These are phyloP conservation scores for Pichia sp. DNA, from an alignment of 1,139 yeast species.

Conservation along the genomic window DNA sequence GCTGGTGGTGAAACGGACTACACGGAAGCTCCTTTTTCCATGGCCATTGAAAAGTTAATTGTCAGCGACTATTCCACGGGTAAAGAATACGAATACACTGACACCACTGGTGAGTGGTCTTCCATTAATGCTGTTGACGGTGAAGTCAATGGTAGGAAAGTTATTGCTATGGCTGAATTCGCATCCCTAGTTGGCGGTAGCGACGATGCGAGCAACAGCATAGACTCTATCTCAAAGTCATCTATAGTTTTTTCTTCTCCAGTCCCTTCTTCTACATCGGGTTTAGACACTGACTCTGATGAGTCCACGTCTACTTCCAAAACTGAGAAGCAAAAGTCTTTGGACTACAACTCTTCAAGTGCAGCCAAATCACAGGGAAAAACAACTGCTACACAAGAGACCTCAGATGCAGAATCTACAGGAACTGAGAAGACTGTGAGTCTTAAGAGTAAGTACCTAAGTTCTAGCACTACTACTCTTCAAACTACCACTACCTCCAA, in stretches of 20 bases:
- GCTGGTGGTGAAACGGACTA: constrained; percentile 55
- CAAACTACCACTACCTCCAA: neutral
- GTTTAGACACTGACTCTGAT: neutral
- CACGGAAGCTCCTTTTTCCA: constrained; percentile 49
- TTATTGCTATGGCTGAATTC: constrained; percentile 49
- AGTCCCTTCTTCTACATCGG: constrained; percentile 1
- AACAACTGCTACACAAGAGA: neutral
- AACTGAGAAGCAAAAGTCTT: neutral
- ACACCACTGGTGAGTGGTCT: constrained; percentile 60
- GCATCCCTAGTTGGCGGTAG: constrained; percentile 37
- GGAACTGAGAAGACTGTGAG: constrained; percentile 4
- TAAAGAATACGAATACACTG: constrained; percentile 58
- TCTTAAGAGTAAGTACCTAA: neutral
- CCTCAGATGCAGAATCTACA: neutral
- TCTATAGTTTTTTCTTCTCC: constrained; percentile 1
- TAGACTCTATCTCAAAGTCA: neutral
- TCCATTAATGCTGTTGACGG: constrained; percentile 68
- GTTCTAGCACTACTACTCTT: constrained; percentile 7
- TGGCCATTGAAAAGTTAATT: constrained; percentile 56
- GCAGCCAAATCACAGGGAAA: neutral
- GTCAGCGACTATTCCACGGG: constrained; percentile 85
- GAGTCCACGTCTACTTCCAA: neutral
- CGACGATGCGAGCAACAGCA: neutral
- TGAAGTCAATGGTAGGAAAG: constrained; percentile 55
- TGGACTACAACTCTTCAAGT: neutral